Conservation (phyloP, 2,329 filamentous ascomycete species). For the Arachnomyces sp. region DNA sequence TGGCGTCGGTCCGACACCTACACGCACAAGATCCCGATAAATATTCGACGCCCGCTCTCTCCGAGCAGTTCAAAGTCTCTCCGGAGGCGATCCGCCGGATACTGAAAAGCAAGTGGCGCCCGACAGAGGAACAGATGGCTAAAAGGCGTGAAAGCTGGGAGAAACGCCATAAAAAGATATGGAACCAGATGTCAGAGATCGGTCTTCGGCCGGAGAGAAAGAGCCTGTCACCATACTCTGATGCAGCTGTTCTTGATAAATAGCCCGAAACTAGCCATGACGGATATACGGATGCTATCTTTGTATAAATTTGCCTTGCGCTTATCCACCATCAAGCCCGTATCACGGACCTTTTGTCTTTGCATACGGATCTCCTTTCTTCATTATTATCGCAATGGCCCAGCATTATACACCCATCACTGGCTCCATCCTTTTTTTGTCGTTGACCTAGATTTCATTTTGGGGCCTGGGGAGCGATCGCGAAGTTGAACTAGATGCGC, state of each 20-base stretch:
- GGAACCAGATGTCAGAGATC: slow-evolving; percentile 39
- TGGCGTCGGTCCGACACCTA: slow-evolving; percentile 81
- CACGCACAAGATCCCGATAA: slow-evolving; percentile 67
- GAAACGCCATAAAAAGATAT: slow-evolving; percentile 38
- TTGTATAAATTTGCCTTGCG: too few species aligned
- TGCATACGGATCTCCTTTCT: too few species aligned
- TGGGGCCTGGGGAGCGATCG: too few species aligned
- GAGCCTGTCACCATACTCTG: slow-evolving; percentile 19
- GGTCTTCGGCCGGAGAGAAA: slow-evolving; percentile 52
- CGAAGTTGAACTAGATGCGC: too few species aligned
- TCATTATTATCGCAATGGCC: too few species aligned
- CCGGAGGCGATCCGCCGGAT: slow-evolving; percentile 83
- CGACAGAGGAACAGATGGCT: slow-evolving; percentile 31
- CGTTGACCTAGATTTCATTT: too few species aligned
- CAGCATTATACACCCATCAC: too few species aligned
- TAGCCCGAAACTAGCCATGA: background rate
- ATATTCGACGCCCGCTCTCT: slow-evolving; percentile 67
- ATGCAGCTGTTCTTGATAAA: slow-evolving; percentile 21
- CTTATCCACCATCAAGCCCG: background rate
- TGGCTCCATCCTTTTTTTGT: too few species aligned
- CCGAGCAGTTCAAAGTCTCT: slow-evolving; percentile 75
- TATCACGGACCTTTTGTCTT: background rate
- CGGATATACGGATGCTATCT: too few species aligned
- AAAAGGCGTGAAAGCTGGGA: slow-evolving; percentile 38
- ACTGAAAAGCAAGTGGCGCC: slow-evolving; percentile 51